phyloP scores from a whole-genome alignment of 305 asterid species.

The Plantago coronopus region DNA sequence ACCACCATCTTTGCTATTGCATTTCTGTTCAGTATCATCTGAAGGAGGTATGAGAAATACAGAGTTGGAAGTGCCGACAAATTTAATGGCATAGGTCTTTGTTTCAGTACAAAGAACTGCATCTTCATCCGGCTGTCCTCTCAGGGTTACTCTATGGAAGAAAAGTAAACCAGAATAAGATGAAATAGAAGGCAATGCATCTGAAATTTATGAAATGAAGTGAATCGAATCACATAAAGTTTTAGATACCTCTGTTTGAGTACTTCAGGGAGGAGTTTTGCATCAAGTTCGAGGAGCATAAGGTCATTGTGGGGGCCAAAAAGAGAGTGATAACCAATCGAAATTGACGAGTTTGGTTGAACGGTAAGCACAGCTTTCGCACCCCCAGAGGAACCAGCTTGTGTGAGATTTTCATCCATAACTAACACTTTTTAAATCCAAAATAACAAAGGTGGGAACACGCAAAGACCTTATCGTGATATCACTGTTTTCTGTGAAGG shows the following conservation, averaged over 20 bases:
- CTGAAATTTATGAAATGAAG: constrained; percentile 8
- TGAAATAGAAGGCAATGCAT: constrained; percentile 4
- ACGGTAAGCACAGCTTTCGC: constrained; percentile 67
- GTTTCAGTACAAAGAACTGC: constrained; percentile 83
- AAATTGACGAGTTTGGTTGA: constrained; percentile 54
- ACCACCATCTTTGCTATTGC: constrained; percentile 30
- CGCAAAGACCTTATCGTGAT: constrained; percentile 3
- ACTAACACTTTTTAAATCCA: constrained; percentile 19
- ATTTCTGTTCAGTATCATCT: constrained; percentile 28
- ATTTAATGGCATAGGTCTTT: constrained; percentile 82
- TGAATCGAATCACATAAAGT: constrained; percentile 3
- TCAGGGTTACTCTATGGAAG: constrained; percentile 53
- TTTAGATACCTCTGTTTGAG: constrained; percentile 53
- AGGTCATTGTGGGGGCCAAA: constrained; percentile 72
- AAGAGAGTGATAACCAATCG: constrained; percentile 59
- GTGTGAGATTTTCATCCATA: constrained; percentile 39
- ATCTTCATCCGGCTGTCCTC: constrained; percentile 89
- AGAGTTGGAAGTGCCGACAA: constrained; percentile 88
- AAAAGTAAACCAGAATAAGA: constrained; percentile 15
- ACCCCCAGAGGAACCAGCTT: constrained; percentile 39
- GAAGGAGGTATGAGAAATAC: constrained; percentile 78
- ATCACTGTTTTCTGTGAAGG: neutral
- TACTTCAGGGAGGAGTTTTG: constrained; percentile 68
- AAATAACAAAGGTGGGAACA: neutral
- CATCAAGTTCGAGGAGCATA: constrained; percentile 81